Base-by-base conservation (phyloP, 768 basidiomycete species). In the Suillus cothurnatus region DNA sequence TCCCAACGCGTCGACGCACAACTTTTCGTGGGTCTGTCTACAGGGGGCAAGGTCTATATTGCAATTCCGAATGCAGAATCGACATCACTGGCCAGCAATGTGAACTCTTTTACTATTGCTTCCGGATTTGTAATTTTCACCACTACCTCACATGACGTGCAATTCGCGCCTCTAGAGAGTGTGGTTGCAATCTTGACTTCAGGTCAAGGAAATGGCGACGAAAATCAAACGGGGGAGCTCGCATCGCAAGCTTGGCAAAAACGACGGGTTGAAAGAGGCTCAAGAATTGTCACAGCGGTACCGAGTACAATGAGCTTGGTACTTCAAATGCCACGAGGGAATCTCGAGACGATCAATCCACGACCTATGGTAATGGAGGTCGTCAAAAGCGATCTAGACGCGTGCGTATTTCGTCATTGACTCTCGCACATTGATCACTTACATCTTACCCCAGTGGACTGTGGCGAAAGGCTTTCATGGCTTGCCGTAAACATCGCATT, bases 281-380 rank as follows among this genome's bases (percentile, higher is more conserved):
- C 93, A 8, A 80, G 90, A 65, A 95, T 98, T 39, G 95, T 99
- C 5, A 88, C 90, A 0, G 92, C 90, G 15, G 90, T 97, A 0
- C 91, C 95, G 1, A 94, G 90, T 65, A 79, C 87, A 9, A 98
- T 96, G 93, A 89, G 85, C 70, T 77, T 99, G 39, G 92, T 99
- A 0, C 79, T 99, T 12, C 97, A 99, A 78, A 99, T 99, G 97
- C 97, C 97, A 0, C 81, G 97, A 68, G 97, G 97, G 1, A 99
- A 99, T 77, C 73, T 99, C 66, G 97, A 99, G 80, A 98, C 95
- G 1, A 89, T 99, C 61, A 94, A 91, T 71, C 97, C 97, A 4
- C 82, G 97, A 50, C 92, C 96, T 15, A 77, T 99, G 70, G 95
- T 98, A 21, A 87, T 97, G 82, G 85, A 89, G 63, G 89, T 94